Base-by-base conservation (phyloP, 805 yeast species). In the Candida maris region DNA sequence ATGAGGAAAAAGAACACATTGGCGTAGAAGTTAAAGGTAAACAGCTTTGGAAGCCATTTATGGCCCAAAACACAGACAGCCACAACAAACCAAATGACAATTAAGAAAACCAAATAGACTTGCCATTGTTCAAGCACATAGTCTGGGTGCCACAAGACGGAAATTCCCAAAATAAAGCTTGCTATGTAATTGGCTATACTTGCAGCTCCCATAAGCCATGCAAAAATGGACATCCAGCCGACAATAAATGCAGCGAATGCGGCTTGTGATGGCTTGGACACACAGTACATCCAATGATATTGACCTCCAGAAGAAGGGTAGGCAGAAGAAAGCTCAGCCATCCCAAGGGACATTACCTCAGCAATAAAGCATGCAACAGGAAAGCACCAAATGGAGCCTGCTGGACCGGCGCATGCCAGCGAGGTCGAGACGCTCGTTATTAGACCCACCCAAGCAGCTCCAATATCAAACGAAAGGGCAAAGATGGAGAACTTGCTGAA, bases 301-400 rank as follows among this genome's bases (percentile, higher is more conserved):
- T 59, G 65, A 9, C 61, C 64, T 9, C 60, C 56, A 5, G 61
- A 50, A 32, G 56, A 54, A 1, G 65, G 65, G 25, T 46, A 59
- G 16, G 61, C 59, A 14, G 59, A 52, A 3, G 59, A 51, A 13
- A 59, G 30, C 39, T 60, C 65, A 2, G 82, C 68, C 76, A 81
- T 72, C 17, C 79, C 65, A 4, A 71, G 42, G 6, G 85, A 85
- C 16, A 75, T 71, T 9, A 65, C 51, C 42, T 77, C 54, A 34
- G 79, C 74, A 41, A 76, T 71, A 5, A 64, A 42, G 6, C 75
- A 68, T 20, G 81, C 69, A 13, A 75, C 49, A 8, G 35, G 34
- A 16, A 42, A 75, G 25, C 40, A 40, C 44, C 44, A 40, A 22
- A 40, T 30, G 24, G 35, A 32, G 5, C 44, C 44, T 15, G 44